These are phyloP conservation scores for Ceratocystis colombiana DNA, from an alignment of 2,329 filamentous ascomycete species.

Conservation along the genomic window DNA sequence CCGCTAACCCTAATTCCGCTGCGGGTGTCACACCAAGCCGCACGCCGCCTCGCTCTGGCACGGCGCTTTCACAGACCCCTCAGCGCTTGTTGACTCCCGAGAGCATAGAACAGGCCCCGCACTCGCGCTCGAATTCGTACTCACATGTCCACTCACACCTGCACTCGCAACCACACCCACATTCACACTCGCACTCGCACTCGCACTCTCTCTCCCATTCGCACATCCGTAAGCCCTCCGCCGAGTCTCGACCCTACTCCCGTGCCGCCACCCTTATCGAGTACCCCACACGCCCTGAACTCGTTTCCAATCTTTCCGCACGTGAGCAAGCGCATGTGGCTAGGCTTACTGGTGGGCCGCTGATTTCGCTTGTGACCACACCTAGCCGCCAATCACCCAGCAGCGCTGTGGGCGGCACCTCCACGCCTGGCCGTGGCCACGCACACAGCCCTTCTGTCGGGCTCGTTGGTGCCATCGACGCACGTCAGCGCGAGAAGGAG, in stretches of 20 bases:
- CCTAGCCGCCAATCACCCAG: background rate
- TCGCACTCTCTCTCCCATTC: slow-evolving; percentile 34
- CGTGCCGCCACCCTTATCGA: slow-evolving; percentile 40
- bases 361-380: slow-evolving; percentile 49
- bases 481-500: slow-evolving; percentile 66
- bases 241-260: slow-evolving; percentile 37
- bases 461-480: slow-evolving; percentile 68
- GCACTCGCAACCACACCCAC: background rate
- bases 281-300: slow-evolving; percentile 49
- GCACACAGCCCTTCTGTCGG: slow-evolving; percentile 34
- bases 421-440: slow-evolving; percentile 22
- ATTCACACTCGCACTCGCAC: slow-evolving; percentile 26
- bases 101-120: slow-evolving; percentile 16
- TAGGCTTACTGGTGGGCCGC: slow-evolving; percentile 63
- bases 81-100: slow-evolving; percentile 23
- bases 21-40: slow-evolving; percentile 13
- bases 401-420: slow-evolving; percentile 28
- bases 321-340: slow-evolving; percentile 85
- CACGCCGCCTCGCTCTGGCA: slow-evolving; percentile 7
- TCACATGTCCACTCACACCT: slow-evolving; percentile 1
- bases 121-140: slow-evolving; percentile 9
- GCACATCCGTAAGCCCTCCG: slow-evolving; percentile 38
- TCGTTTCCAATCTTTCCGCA: slow-evolving; percentile 58
- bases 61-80: slow-evolving; percentile 16
- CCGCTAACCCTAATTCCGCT: background rate